phyloP scores from a whole-genome alignment of 2,329 filamentous ascomycete species.

The Aspergillus sp. region DNA sequence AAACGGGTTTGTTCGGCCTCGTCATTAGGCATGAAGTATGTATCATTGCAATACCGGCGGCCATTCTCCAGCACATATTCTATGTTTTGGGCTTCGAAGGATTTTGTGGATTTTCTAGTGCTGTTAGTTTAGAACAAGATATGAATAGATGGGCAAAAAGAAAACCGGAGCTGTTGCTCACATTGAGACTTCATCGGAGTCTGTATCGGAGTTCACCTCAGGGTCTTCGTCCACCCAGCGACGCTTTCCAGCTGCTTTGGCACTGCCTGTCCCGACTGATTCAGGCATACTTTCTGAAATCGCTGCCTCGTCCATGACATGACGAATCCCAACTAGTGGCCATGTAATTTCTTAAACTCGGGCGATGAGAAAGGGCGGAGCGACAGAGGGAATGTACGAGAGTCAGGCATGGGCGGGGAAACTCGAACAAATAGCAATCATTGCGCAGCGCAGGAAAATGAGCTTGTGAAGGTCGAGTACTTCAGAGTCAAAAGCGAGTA shows the following conservation, averaged over 20 bases:
- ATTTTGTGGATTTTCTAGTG: slow-evolving; percentile 37
- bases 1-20: slow-evolving; percentile 64
- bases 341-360: slow-evolving; percentile 6
- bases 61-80: slow-evolving; percentile 62
- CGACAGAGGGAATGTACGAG: background rate
- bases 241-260: slow-evolving; percentile 10
- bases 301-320: slow-evolving; percentile 29
- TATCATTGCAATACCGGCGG: slow-evolving; percentile 60
- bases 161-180: slow-evolving; percentile 9
- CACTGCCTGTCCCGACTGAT: slow-evolving; percentile 11
- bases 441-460: background rate
- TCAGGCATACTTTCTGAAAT: slow-evolving; percentile 17
- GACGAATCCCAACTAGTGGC: slow-evolving; percentile 15
- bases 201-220: slow-evolving; percentile 17
- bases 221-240: slow-evolving; percentile 10
- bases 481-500: too few species aligned
- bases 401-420: slow-evolving; percentile 2
- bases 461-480: background rate
- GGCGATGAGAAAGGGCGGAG: background rate
- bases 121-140: slow-evolving; percentile 5
- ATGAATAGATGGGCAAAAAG: background rate
- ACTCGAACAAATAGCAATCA: background rate
- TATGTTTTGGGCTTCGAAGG: slow-evolving; percentile 39
- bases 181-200: slow-evolving; percentile 27
- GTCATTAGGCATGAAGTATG: slow-evolving; percentile 68